Evolutionary conservation across 2,329 filamentous ascomycete species (phyloP), one percentile per base, ranked within the genome.

Genomic region (Chrysoporthe deuterocubensis): DNA sequence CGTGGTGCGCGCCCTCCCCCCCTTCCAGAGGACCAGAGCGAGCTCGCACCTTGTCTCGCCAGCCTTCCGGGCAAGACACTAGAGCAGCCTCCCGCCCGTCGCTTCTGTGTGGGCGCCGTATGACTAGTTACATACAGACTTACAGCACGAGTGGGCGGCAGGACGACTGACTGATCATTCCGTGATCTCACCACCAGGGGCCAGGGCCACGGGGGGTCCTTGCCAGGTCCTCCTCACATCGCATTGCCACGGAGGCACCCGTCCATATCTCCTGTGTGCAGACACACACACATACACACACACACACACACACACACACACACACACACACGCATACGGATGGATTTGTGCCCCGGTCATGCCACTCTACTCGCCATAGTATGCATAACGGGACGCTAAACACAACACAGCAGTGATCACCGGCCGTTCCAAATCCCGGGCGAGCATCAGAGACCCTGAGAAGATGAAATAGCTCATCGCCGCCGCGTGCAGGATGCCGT

Each of bases 321-420:
- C 26, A 2, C 26, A 2, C 26, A 8, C 32, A 6, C 16, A 13
- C 21, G 9, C 32, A 6, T 54, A 26, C 26, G 21, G 21, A 54
- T 32, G 50, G 21, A 16, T 54, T 32, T 54, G 26, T 32, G 13
- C 50, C 50, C 26, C 26, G 32, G 11, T 54, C 13, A 21, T 32
- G 50, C 32, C 21, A 32, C 21, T 54, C 50, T 34, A 26, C 26
- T 26, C 26, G 26, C 26, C 26, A 26, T 26, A 26, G 26, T 26
- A 54, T 54, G 50, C 14, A 54, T 32, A 54, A 16, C 50, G 32
- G 26, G 26, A 21, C 50, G 6, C 50, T 54, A 54, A 21, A 54
- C 21, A 54, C 21, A 54, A 54, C 21, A 54, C 50, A 54, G 50
- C 9, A 54, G 50, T 16, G 50, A 54, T 54, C 50, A 54, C 13